Evolutionary conservation across 1,284 basidiomycete species (phyloP).

Genomic region (Rhodofomes roseus): DNA sequence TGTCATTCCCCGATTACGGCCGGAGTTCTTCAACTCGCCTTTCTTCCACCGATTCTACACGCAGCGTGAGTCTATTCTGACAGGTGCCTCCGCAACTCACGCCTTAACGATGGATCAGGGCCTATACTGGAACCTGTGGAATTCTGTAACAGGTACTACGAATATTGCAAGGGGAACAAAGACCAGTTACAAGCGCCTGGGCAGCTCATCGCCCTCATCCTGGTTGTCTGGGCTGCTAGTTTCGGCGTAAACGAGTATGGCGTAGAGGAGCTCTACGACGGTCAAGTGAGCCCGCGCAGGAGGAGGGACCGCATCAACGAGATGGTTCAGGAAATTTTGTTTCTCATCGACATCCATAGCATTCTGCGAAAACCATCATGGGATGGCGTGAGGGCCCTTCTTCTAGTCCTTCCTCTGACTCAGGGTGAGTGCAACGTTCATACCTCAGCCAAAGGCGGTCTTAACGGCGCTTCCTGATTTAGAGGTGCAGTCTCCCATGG

Average conservation of each 20-base stretch:
- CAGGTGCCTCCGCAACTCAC: no score
- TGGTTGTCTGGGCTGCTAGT: slow-evolving; percentile 83
- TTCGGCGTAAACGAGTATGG: slow-evolving; percentile 83
- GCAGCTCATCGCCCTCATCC: slow-evolving; percentile 60
- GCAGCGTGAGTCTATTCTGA: slow-evolving; percentile 81
- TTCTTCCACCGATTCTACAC: slow-evolving; percentile 82
- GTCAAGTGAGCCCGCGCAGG: slow-evolving; percentile 32
- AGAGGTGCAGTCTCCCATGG: slow-evolving; percentile 48
- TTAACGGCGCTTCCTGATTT: slow-evolving; percentile 14
- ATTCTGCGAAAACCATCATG: slow-evolving; percentile 79
- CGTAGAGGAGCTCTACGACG: slow-evolving; percentile 35
- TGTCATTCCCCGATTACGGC: slow-evolving; percentile 66
- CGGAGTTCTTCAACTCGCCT: slow-evolving; percentile 76
- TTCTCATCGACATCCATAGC: slow-evolving; percentile 74
- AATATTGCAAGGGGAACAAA: slow-evolving; percentile 54
- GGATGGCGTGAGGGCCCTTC: slow-evolving; percentile 78
- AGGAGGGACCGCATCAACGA: slow-evolving; percentile 40
- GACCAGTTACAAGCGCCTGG: slow-evolving; percentile 56
- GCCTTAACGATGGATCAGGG: slow-evolving; percentile 38
- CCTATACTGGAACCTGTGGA: slow-evolving; percentile 73
- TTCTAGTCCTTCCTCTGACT: slow-evolving; percentile 77
- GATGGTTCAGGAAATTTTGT: slow-evolving; percentile 73
- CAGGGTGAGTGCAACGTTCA: slow-evolving; percentile 51
- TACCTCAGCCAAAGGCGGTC: neutral
- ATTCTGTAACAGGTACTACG: slow-evolving; percentile 65